Percentiles rank a stretch among this genome's conserved stretches.
Conservation (phyloP, 306 rosid species). For the Argentina anserina region DNA sequence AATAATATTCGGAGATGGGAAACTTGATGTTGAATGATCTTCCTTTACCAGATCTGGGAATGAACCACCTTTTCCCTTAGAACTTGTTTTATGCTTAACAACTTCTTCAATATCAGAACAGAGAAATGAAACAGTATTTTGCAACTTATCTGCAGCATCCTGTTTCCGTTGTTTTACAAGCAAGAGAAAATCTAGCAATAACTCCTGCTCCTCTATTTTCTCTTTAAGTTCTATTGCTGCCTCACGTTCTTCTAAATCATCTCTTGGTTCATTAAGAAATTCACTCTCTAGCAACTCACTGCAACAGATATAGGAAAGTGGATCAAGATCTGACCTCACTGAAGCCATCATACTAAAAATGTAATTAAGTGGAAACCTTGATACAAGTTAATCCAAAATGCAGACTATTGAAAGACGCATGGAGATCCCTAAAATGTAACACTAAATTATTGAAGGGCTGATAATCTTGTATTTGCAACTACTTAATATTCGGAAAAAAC, state of each 20-base stretch:
- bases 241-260: conserved; percentile 78
- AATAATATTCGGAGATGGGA: conserved; percentile 48
- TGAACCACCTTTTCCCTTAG: conserved; percentile 47
- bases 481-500: not conserved
- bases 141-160: conserved; percentile 76
- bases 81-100: conserved; percentile 53
- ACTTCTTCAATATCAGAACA: conserved; percentile 85
- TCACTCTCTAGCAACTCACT: conserved; percentile 84
- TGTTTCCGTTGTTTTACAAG: conserved; percentile 74
- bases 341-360: conserved; percentile 2
- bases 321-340: conserved; percentile 4
- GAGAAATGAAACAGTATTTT: conserved; percentile 73
- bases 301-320: conserved; percentile 35
- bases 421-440: conserved; percentile 4
- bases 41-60: conserved; percentile 42
- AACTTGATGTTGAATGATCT: conserved; percentile 50
- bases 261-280: conserved; percentile 78
- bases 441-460: not conserved
- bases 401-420: conserved; percentile 1
- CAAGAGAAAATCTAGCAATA: conserved; percentile 78
- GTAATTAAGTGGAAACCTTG: not conserved
- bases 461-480: not conserved
- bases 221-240: conserved; percentile 79
- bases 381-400: conserved; percentile 15
- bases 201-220: conserved; percentile 76